Evolutionary conservation across 768 basidiomycete species (phyloP).

Genomic region (Chalciporus chontae): DNA sequence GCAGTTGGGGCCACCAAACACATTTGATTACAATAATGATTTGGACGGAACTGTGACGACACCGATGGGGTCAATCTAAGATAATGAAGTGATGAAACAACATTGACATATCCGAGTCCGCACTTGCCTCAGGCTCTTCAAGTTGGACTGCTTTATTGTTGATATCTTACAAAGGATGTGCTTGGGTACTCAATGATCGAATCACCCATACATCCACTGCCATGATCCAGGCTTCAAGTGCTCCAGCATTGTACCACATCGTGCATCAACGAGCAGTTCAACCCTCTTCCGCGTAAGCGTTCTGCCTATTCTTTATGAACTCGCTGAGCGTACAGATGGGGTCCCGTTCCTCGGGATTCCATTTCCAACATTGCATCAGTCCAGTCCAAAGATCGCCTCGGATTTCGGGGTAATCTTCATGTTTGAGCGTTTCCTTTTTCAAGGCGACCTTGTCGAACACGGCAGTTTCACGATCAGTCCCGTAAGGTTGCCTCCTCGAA

Average conservation of each 20-base stretch:
- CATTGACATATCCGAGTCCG: no score
- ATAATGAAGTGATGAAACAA: no score
- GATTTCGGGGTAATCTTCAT: slow-evolving; percentile 17
- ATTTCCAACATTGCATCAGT: slow-evolving; percentile 19
- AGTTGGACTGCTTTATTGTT: no score
- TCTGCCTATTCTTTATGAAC: slow-evolving; percentile 20
- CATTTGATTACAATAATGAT: no score
- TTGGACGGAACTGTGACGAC: no score
- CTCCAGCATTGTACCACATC: no score
- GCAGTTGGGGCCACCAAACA: no score
- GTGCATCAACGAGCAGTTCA: neutral
- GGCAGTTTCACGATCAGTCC: slow-evolving; percentile 6
- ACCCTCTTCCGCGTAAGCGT: slow-evolving; percentile 4
- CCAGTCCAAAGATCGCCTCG: slow-evolving; percentile 17
- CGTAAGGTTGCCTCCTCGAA: slow-evolving; percentile 22
- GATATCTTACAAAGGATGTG: no score
- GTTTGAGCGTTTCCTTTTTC: slow-evolving; percentile 8
- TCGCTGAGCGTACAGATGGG: slow-evolving; percentile 10
- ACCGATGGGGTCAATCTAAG: no score
- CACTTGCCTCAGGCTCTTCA: no score
- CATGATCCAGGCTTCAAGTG: slow-evolving; percentile 30
- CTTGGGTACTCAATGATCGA: no score
- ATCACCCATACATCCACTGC: neutral
- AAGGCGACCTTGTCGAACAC: slow-evolving; percentile 17
- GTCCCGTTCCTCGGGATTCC: slow-evolving; percentile 9